phyloP scores from a whole-genome alignment of 2,329 filamentous ascomycete genomes.

The Mycosphaerella sp. region DNA sequence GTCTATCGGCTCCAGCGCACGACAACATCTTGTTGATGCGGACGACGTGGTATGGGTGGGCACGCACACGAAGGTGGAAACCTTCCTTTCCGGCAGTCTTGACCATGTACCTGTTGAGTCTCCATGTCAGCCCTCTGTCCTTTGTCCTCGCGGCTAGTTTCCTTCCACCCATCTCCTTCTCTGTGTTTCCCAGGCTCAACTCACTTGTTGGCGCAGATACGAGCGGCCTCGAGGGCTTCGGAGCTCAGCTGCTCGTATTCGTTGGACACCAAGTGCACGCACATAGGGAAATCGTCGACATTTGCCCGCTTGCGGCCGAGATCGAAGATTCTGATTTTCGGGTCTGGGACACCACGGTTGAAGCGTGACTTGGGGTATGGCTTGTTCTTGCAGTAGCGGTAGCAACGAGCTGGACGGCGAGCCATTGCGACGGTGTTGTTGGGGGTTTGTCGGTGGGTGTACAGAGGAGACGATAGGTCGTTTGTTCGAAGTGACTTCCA shows the following conservation, averaged over 20 bases:
- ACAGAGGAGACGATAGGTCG: slow-evolving; percentile 22
- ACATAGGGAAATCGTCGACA: slow-evolving; percentile 99
- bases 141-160: slow-evolving; percentile 2
- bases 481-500: neutral
- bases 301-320: slow-evolving; percentile 73
- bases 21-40: slow-evolving; percentile 99
- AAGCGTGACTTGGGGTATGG: slow-evolving; percentile 99
- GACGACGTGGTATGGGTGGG: slow-evolving; percentile 99
- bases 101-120: slow-evolving; percentile 53
- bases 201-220: slow-evolving; percentile 99
- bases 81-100: slow-evolving; percentile 65
- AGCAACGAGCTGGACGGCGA: slow-evolving; percentile 98
- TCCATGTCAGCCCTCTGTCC: neutral
- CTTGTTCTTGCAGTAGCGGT: slow-evolving; percentile 99
- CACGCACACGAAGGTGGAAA: slow-evolving; percentile 68
- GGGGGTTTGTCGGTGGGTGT: slow-evolving; percentile 42
- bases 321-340: slow-evolving; percentile 75
- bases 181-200: slow-evolving; percentile 22
- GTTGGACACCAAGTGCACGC: slow-evolving; percentile 99
- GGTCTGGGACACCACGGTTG: slow-evolving; percentile 82
- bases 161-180: slow-evolving; percentile 2
- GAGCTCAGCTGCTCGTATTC: slow-evolving; percentile 99
- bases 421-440: slow-evolving; percentile 81
- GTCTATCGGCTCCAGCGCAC: slow-evolving; percentile 99
- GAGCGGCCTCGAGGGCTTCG: slow-evolving; percentile 98